Conservation (phyloP, 345 rosid genomes). For the Citrus medica region DNA sequence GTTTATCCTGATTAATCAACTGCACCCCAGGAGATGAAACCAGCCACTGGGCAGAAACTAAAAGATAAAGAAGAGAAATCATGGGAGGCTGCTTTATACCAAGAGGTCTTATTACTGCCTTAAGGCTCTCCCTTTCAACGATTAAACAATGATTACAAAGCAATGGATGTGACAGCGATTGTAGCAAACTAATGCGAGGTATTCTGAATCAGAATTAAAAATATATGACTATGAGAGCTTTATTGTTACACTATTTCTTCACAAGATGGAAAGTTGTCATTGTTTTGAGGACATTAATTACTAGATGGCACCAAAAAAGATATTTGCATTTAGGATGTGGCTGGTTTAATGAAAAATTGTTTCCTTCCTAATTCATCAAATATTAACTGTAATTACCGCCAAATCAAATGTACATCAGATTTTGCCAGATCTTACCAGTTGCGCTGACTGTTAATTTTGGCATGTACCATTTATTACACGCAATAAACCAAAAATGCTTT, state of each 20-base stretch:
- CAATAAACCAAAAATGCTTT: neutral
- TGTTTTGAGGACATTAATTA: neutral
- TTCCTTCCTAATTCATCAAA: neutral
- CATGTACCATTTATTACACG: neutral
- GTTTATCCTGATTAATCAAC: neutral
- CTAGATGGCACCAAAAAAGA: neutral
- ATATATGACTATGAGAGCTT: neutral
- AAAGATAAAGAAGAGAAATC: neutral
- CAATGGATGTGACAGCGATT: neutral
- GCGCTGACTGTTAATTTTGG: neutral
- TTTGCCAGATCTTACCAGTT: neutral
- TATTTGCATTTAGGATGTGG: neutral
- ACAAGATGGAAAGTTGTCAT: neutral
- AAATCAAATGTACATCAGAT: neutral
- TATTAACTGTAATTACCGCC: neutral
- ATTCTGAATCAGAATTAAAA: neutral
- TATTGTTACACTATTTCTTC: neutral
- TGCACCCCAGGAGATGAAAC: conserved; percentile 7
- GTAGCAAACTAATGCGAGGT: neutral
- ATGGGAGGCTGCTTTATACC: neutral
- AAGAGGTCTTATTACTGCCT: neutral
- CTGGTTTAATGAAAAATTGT: neutral
- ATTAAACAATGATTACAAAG: neutral
- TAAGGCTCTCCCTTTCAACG: neutral
- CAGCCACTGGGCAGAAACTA: neutral